Base-by-base conservation (phyloP, 2,329 filamentous ascomycete species). In the Ophiostoma angusticollis region DNA sequence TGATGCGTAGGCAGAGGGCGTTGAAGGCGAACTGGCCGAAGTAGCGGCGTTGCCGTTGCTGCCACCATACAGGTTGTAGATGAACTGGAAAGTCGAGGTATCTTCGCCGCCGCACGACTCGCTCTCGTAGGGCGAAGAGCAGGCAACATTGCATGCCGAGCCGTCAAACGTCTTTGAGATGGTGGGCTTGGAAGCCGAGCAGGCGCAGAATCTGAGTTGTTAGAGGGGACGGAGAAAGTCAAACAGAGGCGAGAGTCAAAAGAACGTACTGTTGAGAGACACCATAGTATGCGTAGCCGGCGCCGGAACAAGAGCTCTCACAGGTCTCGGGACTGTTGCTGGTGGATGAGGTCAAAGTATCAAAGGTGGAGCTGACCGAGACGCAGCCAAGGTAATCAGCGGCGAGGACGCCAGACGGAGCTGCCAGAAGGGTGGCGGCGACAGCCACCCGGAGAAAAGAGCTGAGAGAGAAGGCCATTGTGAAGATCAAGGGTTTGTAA, bases 241-340 rank as follows among this genome's bases (percentile, higher is more conserved):
- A 33, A 13, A 27, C n/a, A 11, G 31, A 6, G 8, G 17, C 23
- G 11, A n/a, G 18, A 9, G 18, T 1, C 14, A 6, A 29, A 7
- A 3, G 11, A 3, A 43, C 45, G 31, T 27, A 37, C 45, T 46
- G 47, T 31, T 43, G 31, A 5, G 38, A 12, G 9, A 49, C 34
- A 16, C 27, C 47, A 17, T 47, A 47, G 43, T 46, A 49, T 5
- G 30, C 18, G 35, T 47, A 46, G 40, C 45, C 43, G 9, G n/a
- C 19, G 18, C 4, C 19, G 12, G 33, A 14, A 37, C 47, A 49
- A 14, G 38, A 18, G 3, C 28, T 34, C 17, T 31, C 30, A 28
- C 47, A 49, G 13, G 37, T 9, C 21, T 37, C 30, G 3, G 45
- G 45, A 27, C 45, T 41, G 39, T 49, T 49, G 27, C 32, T 29